phyloP scores from a whole-genome alignment of 1,284 basidiomycete genomes.

The Ustilago cynodontis region DNA sequence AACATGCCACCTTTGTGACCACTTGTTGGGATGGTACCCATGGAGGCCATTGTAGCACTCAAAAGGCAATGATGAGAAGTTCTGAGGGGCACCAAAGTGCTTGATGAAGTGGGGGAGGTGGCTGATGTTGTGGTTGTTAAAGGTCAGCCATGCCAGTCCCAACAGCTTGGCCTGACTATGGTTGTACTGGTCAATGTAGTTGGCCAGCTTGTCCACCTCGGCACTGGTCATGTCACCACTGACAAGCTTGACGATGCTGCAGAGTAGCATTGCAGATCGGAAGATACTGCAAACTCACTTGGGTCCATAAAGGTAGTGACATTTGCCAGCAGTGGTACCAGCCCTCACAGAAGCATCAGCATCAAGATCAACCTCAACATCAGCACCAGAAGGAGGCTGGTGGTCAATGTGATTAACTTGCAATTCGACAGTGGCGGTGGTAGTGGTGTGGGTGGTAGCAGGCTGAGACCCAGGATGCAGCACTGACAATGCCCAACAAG shows the following conservation, averaged over 20 bases:
- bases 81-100: background rate
- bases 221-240: background rate
- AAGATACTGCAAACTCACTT: constrained; percentile 3
- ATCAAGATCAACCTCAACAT: too few relatives aligned
- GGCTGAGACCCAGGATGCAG: background rate
- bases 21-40: background rate
- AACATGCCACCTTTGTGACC: background rate
- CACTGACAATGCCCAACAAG: too few relatives aligned
- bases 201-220: constrained; percentile 2
- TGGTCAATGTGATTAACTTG: too few relatives aligned
- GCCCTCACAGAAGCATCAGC: too few relatives aligned
- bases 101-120: constrained; percentile 10
- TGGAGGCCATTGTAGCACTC: constrained; percentile 6
- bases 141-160: constrained; percentile 17
- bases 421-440: background rate
- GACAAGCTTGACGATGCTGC: constrained; percentile 4
- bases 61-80: constrained; percentile 8
- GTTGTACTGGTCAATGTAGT: constrained; percentile 1
- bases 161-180: constrained; percentile 4
- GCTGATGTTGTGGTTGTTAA: constrained; percentile 8
- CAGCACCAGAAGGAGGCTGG: too few relatives aligned
- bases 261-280: background rate
- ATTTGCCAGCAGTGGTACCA: too few relatives aligned
- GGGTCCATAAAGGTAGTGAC: background rate
- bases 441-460: background rate